These are phyloP conservation scores for Cardamine occulta DNA, from an alignment of 345 rosid species.

Conservation along the genomic window DNA sequence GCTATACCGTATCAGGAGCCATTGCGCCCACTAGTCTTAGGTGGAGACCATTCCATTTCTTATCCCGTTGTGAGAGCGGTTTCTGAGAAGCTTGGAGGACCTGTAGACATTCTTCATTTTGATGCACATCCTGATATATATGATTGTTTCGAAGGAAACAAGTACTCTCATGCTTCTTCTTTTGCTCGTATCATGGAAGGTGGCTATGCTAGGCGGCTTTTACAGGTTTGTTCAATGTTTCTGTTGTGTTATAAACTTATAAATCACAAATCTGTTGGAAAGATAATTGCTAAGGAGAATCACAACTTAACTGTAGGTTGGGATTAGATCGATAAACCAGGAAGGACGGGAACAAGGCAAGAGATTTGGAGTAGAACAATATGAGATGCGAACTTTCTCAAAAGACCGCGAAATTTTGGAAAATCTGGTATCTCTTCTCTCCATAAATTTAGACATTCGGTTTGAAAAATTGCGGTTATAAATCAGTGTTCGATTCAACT, in stretches of 20 bases:
- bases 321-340: slow-evolving; percentile 80
- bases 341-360: slow-evolving; percentile 97
- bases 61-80: slow-evolving; percentile 94
- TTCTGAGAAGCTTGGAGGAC: slow-evolving; percentile 95
- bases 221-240: slow-evolving; percentile 61
- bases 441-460: not conserved
- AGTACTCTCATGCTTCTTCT: slow-evolving; percentile 95
- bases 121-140: slow-evolving; percentile 99
- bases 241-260: slow-evolving; percentile 30
- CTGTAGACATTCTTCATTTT: slow-evolving; percentile 91
- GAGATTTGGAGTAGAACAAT: slow-evolving; percentile 94
- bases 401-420: slow-evolving; percentile 73
- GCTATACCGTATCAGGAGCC: slow-evolving; percentile 59
- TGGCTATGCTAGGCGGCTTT: slow-evolving; percentile 83
- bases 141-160: slow-evolving; percentile 84
- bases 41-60: slow-evolving; percentile 96
- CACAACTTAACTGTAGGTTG: slow-evolving; percentile 59
- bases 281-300: not conserved
- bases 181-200: slow-evolving; percentile 99
- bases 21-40: slow-evolving; percentile 82
- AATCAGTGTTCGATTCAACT: not conserved
- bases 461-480: not conserved
- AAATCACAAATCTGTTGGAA: slow-evolving; percentile 3
- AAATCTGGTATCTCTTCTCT: slow-evolving; percentile 63
- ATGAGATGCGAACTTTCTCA: slow-evolving; percentile 90